Percentiles rank a stretch among this genome's conserved stretches.
Evolutionary conservation across 225 moss, liverwort and hornwort species (phyloP).

Genomic region (Straminergon stramineum): DNA sequence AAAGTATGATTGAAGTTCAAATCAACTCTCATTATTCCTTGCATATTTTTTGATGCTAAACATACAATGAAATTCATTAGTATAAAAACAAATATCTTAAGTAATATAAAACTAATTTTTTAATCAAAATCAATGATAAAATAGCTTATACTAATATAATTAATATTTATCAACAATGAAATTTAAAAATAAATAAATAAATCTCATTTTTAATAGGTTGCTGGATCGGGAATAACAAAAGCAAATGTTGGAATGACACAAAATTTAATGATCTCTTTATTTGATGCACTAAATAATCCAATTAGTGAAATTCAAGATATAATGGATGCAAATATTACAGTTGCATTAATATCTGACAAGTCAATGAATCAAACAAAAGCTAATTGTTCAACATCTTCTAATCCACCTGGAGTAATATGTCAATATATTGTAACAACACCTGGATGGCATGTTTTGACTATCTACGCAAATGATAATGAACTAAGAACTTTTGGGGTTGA

Average conservation of each 20-base stretch:
- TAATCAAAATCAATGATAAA: not conserved
- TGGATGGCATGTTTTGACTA: not conserved
- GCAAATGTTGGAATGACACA: not conserved
- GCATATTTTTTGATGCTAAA: not conserved
- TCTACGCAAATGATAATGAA: not conserved
- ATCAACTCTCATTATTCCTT: not conserved
- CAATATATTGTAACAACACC: not conserved
- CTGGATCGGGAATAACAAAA: not conserved
- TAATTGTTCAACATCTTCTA: not conserved
- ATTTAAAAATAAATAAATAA: not conserved
- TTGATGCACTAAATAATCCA: not conserved
- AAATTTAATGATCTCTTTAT: not conserved
- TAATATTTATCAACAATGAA: not conserved
- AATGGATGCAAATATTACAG: not conserved
- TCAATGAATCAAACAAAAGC: not conserved
- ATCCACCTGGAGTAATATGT: not conserved
- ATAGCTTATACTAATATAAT: not conserved
- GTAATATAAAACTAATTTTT: not conserved
- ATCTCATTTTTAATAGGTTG: not conserved
- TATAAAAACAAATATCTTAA: not conserved
- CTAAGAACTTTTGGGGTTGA: not conserved
- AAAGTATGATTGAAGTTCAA: not conserved
- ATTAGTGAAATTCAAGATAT: not conserved
- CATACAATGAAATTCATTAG: not conserved
- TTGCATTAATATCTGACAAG: not conserved